Evolutionary conservation across 2,329 filamentous ascomycete species (phyloP), one percentile per base, ranked within the genome.

Genomic region (Stromatinia cepivora): DNA sequence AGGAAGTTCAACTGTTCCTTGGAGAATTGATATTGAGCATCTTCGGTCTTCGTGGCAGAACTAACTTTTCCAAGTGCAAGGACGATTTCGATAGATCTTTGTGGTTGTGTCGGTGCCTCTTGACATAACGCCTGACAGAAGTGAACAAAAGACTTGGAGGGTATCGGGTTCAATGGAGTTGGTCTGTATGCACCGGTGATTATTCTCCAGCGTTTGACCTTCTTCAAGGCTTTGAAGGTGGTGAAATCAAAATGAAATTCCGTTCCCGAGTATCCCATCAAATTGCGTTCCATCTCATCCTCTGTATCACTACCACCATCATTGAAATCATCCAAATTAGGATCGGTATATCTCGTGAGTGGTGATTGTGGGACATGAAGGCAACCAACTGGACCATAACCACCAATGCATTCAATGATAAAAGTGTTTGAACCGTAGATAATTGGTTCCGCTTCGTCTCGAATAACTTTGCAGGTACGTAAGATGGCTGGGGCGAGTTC

Each of bases 391-490:
- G 66, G 50, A 39, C 66, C 62, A 59, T 59, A 59, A 15, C 58
- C 66, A 28, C 70, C 61, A n/a, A 71, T 69, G 4, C 61, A 70
- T 31, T 65, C 67, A 4, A 71, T 63, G 4, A 71, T 34, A 20
- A 71, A 71, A 22, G 67, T 71, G 42, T 71, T 71, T 22, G 39
- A 66, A n/a, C 61, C 66, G 8, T 71, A 71, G 1, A 71, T 62
- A 56, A 66, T 58, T 13, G 39, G 31, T 50, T 53, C 68, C 17
- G 70, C 70, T 66, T 71, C 70, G 17, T 22, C n/a, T 25, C 46
- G 54, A 39, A 71, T 70, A n/a, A 42, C 46, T 52, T 45, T 65
- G 22, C 70, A 71, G 3, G 61, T 63, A 22, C 54, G 22, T 7
- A 71, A 59, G 17, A 70, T 61, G 8, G 42, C 48, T 42, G 70